Base-by-base conservation (phyloP, 148 eudicot genomes). In the Beta vulgaris region DNA sequence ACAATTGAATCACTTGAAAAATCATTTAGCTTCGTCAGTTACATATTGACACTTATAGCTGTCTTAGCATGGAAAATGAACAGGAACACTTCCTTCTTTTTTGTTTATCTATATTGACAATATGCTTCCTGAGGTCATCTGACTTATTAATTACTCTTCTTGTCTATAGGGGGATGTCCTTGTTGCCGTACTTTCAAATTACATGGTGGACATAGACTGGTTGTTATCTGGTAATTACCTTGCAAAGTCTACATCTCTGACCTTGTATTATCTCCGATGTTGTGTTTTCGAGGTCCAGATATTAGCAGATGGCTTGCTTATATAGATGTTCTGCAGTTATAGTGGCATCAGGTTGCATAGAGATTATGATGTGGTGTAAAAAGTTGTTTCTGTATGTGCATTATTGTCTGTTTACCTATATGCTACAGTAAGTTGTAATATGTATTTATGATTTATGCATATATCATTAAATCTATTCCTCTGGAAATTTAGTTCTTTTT, bases 131-230 rank as follows among this genome's bases (percentile, higher is more conserved):
- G 57, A 61, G 26, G 23, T 9, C 48, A n/a, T 35, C 39, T 62
- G 39, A 37, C 57, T 58, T 28, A 78, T 66, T 40, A 1, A 7
- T 75, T 63, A 4, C 23, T 42, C 53, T 39, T 69, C 72, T 68
- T 78, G 55, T 44, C 35, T 74, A 73, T 72, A 95, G 98, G 98
- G 98, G 25, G 82, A 92, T 82, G 87, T 92, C 60, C 89, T 84
- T 16, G 74, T 90, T 74, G 97, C 97, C 26, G 66, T 95, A 43
- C 93, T 95, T 37, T 95, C 98, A 64, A 95, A 95, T 77, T 95
- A 95, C 81, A 92, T 95, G 98, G 97, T 95, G 53, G 98, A 95
- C 77, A 73, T 90, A 68, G 98, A 95, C 73, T 95, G 98, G 98
- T 86, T 95, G 74, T 76, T 88, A 77, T 87, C 96, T 54, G 97